Evolutionary conservation across 495 filamentous ascomycete genomes (phyloP).

Genomic region (Aspergillus sclerotiicarbonarius): DNA sequence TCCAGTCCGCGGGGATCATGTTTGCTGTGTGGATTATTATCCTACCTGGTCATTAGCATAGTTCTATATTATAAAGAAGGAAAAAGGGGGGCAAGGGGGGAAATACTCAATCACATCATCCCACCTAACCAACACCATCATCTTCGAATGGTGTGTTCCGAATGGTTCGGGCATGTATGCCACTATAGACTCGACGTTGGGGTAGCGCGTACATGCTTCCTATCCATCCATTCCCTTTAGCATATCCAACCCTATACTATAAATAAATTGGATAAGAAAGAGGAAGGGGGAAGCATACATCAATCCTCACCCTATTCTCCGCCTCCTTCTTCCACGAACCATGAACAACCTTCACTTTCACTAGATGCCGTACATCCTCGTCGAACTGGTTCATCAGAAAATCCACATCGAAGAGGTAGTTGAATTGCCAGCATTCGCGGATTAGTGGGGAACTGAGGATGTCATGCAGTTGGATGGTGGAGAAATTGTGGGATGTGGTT

Average conservation of each 20-base stretch:
- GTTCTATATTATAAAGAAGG: not conserved
- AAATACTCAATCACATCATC: conserved; percentile 69
- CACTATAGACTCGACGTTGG: conserved; percentile 67
- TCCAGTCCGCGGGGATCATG: conserved; percentile 83
- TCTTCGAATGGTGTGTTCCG: conserved; percentile 86
- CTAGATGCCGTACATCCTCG: conserved; percentile 59
- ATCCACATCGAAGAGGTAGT: conserved; percentile 79
- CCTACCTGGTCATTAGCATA: conserved; percentile 23
- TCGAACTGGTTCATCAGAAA: conserved; percentile 73
- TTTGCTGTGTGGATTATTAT: conserved; percentile 88
- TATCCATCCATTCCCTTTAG: conserved; percentile 22
- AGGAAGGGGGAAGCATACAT: conserved; percentile 45
- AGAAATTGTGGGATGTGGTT: conserved; percentile 55
- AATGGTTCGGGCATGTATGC: conserved; percentile 85
- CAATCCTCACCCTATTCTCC: conserved; percentile 53
- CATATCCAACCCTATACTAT: conserved; percentile 3
- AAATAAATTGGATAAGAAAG: not conserved
- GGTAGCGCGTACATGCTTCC: conserved; percentile 59
- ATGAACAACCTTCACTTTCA: conserved; percentile 76
- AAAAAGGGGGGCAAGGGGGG: not conserved
- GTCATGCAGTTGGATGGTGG: conserved; percentile 64
- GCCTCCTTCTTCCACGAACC: conserved; percentile 84
- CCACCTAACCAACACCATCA: conserved; percentile 77
- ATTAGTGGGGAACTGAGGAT: conserved; percentile 82
- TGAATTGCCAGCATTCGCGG: conserved; percentile 85